These are phyloP conservation scores for Didymella pinodella DNA, from an alignment of 2,329 filamentous ascomycete genomes.

Conservation along the genomic window DNA sequence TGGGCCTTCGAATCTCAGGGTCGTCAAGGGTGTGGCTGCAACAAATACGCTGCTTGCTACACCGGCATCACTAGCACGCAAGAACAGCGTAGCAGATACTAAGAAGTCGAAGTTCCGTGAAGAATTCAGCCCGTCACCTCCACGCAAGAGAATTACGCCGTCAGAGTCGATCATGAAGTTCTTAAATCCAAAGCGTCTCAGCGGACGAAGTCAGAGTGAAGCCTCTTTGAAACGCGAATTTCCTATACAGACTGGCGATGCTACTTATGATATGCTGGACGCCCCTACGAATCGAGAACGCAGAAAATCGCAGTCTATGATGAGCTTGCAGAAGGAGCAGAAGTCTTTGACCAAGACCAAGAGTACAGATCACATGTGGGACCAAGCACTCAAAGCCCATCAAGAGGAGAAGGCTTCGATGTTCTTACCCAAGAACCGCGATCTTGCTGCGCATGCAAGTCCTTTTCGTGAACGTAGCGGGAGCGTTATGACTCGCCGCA, in stretches of 20 bases:
- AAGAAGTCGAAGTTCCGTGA: constrained; percentile 49
- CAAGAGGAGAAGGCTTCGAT: constrained; percentile 47
- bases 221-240: constrained; percentile 29
- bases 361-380: constrained; percentile 44
- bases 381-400: constrained; percentile 47
- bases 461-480: constrained; percentile 46
- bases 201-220: constrained; percentile 45
- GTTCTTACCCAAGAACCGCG: constrained; percentile 45
- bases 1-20: constrained; percentile 19
- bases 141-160: constrained; percentile 35
- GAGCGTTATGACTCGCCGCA: constrained; percentile 28
- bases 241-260: constrained; percentile 27
- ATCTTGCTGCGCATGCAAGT: constrained; percentile 35
- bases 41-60: constrained; percentile 12
- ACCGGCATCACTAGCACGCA: constrained; percentile 24
- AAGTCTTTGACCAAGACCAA: constrained; percentile 34
- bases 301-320: constrained; percentile 41
- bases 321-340: constrained; percentile 43
- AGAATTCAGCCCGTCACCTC: constrained; percentile 46
- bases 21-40: constrained; percentile 1
- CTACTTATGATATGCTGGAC: constrained; percentile 27
- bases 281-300: constrained; percentile 29
- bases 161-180: constrained; percentile 43
- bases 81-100: constrained; percentile 43
- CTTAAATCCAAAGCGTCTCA: constrained; percentile 39